Percentiles rank a stretch among this genome's conserved stretches.
phyloP scores from a whole-genome alignment of 176 grass and related monocot genomes.

The Cenchrus americanus region DNA sequence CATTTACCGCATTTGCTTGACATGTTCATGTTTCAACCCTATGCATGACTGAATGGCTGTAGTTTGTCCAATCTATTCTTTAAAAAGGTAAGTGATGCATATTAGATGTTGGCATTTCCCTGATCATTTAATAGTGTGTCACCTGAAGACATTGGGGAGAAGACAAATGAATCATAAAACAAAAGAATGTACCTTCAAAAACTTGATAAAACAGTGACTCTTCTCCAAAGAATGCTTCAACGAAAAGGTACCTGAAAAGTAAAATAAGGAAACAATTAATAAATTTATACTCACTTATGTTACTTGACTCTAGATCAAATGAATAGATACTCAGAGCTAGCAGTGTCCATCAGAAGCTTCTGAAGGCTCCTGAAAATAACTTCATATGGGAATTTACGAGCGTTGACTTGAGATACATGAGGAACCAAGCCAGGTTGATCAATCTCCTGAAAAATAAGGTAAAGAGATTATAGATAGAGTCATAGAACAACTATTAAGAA shows the following conservation, averaged over 20 bases:
- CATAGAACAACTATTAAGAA: constrained; percentile 6
- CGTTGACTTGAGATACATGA: constrained; percentile 75
- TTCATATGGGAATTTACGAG: constrained; percentile 78
- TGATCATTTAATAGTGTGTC: constrained; percentile 19
- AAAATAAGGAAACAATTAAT: constrained; percentile 18
- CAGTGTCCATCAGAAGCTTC: constrained; percentile 95
- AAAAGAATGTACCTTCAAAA: constrained; percentile 63
- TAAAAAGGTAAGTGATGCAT: not conserved
- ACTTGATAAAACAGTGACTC: constrained; percentile 72
- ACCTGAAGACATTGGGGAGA: constrained; percentile 23
- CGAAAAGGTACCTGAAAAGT: constrained; percentile 77
- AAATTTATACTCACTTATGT: constrained; percentile 8
- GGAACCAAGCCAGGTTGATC: constrained; percentile 82
- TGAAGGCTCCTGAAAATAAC: constrained; percentile 88
- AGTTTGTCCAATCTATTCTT: constrained; percentile 5
- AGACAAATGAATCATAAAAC: constrained; percentile 14
- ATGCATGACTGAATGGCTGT: not conserved
- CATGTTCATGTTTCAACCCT: not conserved
- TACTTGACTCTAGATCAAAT: constrained; percentile 17
- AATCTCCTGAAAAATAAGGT: constrained; percentile 65
- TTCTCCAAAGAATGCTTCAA: constrained; percentile 79
- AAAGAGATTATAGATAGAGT: not conserved
- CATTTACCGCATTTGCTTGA: not conserved
- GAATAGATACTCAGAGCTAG: constrained; percentile 78
- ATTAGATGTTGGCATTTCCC: not conserved